Evolutionary conservation across 2,329 filamentous ascomycete species (phyloP), one percentile per base, ranked within the genome.

Genomic region (Ustulina deusta): DNA sequence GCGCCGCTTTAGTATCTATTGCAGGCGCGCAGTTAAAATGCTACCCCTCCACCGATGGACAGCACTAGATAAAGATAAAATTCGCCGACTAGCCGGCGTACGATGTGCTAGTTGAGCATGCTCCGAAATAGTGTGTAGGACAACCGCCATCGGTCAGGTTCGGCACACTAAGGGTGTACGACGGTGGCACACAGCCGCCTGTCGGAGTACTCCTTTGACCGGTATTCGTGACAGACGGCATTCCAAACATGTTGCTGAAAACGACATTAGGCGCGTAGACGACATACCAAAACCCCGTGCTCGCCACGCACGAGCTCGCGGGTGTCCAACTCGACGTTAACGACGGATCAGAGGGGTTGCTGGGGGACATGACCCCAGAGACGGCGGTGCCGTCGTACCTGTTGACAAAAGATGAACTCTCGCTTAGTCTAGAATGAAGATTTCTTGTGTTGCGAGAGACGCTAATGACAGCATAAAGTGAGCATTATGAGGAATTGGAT

Each of bases 211-310:
- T 65, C 10, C 6, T 7, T 48, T 61, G 63, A 10, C 56, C 63
- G 11, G 29, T 22, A 56, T 65, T 55, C 15, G 56, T 65, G 2
- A 65, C 63, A 13, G 63, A 65, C n/a, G 63, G 56, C 63, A 65
- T 65, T 36, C 61, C 61, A 52, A 64, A 64, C 61, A 64, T 64
- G 29, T 64, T 17, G 34, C 61, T 64, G 15, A 51, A 64, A 17
- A 55, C 25, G 38, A 22, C 48, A 55, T 55, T 4, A 2, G 36
- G 29, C 27, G 36, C 46, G 29, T 65, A 65, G 29, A 65, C 42
- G 20, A 61, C 63, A 65, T 55, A 65, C 63, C 63, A 65, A 49
- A 65, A 65, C 2, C 56, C 63, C 20, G 63, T 65, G 56, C 63
- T 65, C 15, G 46, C 38, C 29, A 65, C 55, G 32, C 63, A 65